These are phyloP conservation scores for Verticillium alfalfae DNA, from an alignment of 2,329 filamentous ascomycete species.

Conservation along the genomic window DNA sequence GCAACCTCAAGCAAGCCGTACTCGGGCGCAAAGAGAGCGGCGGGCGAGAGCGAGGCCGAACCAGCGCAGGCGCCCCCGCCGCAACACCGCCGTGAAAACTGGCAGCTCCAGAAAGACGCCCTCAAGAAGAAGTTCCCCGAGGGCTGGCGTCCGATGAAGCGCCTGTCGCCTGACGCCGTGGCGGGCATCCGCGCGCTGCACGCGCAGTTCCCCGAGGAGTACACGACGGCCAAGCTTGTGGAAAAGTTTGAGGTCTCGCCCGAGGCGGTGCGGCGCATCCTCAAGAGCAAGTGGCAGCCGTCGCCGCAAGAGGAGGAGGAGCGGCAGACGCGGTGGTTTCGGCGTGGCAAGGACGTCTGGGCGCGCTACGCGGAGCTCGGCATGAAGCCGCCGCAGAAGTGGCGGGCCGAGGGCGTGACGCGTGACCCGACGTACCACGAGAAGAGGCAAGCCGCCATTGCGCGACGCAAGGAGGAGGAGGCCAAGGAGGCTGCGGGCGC, in stretches of 20 bases:
- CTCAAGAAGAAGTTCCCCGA: conserved; percentile 73
- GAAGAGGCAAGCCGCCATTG: conserved; percentile 19
- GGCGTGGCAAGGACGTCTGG: conserved; percentile 56
- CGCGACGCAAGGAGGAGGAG: conserved; percentile 20
- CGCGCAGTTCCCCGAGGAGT: conserved; percentile 68
- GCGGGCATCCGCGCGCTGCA: conserved; percentile 85
- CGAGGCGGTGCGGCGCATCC: conserved; percentile 81
- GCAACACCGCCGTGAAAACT: conserved; percentile 38
- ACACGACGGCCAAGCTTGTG: conserved; percentile 69
- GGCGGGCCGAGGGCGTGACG: conserved; percentile 50
- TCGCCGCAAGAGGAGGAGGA: conserved; percentile 48
- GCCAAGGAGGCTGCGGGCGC: conserved; percentile 16
- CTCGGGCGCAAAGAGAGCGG: conserved; percentile 1
- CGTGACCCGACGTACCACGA: conserved; percentile 36
- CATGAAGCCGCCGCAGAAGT: conserved; percentile 54
- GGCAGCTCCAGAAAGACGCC: conserved; percentile 72
- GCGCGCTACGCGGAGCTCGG: conserved; percentile 53
- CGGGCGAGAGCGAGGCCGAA: conserved; percentile 14
- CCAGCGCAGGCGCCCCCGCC: conserved; percentile 13
- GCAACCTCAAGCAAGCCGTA: conserved; percentile 1
- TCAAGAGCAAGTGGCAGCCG: conserved; percentile 73
- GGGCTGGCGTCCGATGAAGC: conserved; percentile 78
- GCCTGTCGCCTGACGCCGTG: conserved; percentile 84
- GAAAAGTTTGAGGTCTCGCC: conserved; percentile 78
- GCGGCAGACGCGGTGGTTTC: conserved; percentile 56